These are phyloP conservation scores for Gracilaria gracilis DNA, from an alignment of 23 red algal genomes.

Conservation along the genomic window DNA sequence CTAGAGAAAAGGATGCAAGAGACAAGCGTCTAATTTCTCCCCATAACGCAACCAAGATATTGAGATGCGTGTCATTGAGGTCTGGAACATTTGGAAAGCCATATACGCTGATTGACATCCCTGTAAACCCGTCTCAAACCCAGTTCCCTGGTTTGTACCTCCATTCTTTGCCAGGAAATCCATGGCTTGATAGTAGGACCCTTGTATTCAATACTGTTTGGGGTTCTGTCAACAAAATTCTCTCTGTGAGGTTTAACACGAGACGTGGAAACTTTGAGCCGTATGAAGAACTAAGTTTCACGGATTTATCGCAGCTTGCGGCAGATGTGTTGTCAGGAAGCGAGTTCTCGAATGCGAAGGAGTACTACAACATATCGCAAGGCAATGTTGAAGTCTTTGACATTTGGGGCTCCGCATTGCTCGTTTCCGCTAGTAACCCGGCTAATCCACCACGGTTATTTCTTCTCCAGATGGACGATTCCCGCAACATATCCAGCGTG, in stretches of 20 bases:
- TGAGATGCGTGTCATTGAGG: constrained; percentile 37
- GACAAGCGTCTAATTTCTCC: constrained; percentile 34
- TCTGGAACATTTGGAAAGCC: constrained; percentile 14
- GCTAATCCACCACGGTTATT: background rate
- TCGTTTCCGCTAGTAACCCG: background rate
- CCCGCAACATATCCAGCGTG: background rate
- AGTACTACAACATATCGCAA: constrained; percentile 25
- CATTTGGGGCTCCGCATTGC: background rate
- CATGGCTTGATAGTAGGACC: constrained; percentile 66
- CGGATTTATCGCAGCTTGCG: background rate
- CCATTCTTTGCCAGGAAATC: constrained; percentile 67
- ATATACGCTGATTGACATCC: constrained; percentile 42
- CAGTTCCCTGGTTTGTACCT: constrained; percentile 80
- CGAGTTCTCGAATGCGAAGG: background rate
- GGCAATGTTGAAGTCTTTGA: constrained; percentile 2
- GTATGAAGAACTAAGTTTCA: constrained; percentile 9
- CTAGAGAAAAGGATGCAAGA: constrained; percentile 13
- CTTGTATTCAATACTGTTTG: constrained; percentile 64
- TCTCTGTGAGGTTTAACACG: constrained; percentile 38
- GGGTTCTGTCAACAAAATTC: constrained; percentile 63
- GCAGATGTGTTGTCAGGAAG: background rate
- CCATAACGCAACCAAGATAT: constrained; percentile 73
- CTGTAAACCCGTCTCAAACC: background rate
- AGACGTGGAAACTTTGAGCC: constrained; percentile 24
- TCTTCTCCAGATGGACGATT: background rate